A percentile compares a stretch with the other conserved stretches of the same genome.
Evolutionary conservation across 331 rosid species (phyloP).

Genomic region (Pyracantha coccinea): DNA sequence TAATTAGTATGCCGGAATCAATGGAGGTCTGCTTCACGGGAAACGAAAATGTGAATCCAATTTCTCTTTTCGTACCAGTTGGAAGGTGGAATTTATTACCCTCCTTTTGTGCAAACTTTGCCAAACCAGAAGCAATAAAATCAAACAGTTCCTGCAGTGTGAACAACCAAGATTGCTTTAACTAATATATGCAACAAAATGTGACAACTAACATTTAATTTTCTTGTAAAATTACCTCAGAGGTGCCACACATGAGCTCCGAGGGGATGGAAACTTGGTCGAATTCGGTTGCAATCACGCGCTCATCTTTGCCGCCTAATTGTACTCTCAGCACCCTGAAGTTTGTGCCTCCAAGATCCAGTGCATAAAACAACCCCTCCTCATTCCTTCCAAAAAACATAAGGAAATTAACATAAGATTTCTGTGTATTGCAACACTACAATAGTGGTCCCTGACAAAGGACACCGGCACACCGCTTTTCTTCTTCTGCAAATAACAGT

Average conservation of each 20-base stretch:
- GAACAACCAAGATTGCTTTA: neutral
- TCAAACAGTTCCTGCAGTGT: slow-evolving; percentile 69
- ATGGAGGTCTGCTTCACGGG: slow-evolving; percentile 86
- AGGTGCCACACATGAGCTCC: slow-evolving; percentile 64
- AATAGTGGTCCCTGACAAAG: neutral
- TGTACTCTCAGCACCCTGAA: slow-evolving; percentile 85
- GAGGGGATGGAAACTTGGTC: slow-evolving; percentile 77
- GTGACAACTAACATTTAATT: neutral
- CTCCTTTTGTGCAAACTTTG: slow-evolving; percentile 52
- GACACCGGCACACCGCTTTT: no score
- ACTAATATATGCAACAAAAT: neutral
- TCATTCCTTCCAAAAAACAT: slow-evolving; percentile 50
- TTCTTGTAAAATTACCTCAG: slow-evolving; percentile 33
- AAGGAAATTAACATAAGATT: no score
- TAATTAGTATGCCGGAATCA: slow-evolving; percentile 73
- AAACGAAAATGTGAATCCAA: slow-evolving; percentile 93
- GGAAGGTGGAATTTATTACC: slow-evolving; percentile 44
- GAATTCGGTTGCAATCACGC: slow-evolving; percentile 65
- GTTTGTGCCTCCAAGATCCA: slow-evolving; percentile 96
- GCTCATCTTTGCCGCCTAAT: slow-evolving; percentile 70
- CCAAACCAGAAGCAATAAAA: slow-evolving; percentile 78
- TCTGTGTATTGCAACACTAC: neutral
- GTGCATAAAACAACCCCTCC: slow-evolving; percentile 78
- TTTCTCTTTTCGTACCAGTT: slow-evolving; percentile 57
- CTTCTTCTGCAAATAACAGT: no score